Percentiles rank a stretch among this genome's conserved stretches.
These are phyloP conservation scores for Coffea eugenioides DNA, from an alignment of 257 asterid species.

Conservation along the genomic window DNA sequence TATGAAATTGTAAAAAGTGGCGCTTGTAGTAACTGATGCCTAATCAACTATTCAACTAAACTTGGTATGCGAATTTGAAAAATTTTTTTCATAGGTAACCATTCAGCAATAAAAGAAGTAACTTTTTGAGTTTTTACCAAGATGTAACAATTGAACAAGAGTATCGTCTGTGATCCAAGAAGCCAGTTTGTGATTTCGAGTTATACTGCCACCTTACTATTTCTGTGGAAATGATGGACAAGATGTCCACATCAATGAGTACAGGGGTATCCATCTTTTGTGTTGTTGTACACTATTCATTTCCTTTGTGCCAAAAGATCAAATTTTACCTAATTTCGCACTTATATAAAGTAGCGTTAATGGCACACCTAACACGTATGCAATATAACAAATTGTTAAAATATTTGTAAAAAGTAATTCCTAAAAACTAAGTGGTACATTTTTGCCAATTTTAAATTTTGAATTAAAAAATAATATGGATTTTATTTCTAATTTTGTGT, in stretches of 20 bases:
- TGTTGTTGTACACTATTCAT: background rate
- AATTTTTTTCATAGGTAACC: background rate
- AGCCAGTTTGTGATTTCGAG: background rate
- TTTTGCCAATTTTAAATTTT: too few species aligned
- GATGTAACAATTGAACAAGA: background rate
- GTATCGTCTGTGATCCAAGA: background rate
- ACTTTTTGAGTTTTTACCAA: too few species aligned
- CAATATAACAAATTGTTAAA: too few species aligned
- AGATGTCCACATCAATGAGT: background rate
- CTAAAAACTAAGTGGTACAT: too few species aligned
- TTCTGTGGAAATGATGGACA: background rate
- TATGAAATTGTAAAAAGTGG: background rate
- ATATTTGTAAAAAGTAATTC: too few species aligned
- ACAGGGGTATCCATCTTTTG: background rate
- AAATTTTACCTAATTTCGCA: background rate
- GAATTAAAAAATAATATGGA: too few species aligned
- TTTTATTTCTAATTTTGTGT: too few species aligned
- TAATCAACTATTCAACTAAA: background rate
- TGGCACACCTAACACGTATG: too few species aligned
- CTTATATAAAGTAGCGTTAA: too few species aligned
- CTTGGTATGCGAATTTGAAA: background rate
- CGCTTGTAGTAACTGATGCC: background rate
- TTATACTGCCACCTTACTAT: background rate
- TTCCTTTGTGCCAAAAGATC: background rate
- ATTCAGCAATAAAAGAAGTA: background rate